phyloP scores from a whole-genome alignment of 495 filamentous ascomycete species.

The Podospora pseudoanserina region DNA sequence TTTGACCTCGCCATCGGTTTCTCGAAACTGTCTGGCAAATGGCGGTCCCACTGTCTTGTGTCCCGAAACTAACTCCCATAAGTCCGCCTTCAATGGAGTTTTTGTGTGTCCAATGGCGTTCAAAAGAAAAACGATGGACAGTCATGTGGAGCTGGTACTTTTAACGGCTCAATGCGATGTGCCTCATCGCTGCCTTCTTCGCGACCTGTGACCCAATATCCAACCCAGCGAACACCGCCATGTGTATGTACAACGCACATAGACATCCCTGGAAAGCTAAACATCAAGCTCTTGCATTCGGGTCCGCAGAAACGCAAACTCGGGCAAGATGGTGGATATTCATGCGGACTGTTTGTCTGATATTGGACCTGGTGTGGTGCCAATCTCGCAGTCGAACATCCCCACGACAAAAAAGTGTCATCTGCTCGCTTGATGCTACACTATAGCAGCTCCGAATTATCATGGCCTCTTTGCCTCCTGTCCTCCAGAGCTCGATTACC shows the following conservation, averaged over 20 bases:
- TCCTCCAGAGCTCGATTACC: constrained; percentile 8
- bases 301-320: not conserved
- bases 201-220: not conserved
- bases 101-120: not conserved
- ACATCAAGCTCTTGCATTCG: not conserved
- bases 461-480: constrained; percentile 7
- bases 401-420: constrained; percentile 16
- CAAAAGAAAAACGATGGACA: not conserved
- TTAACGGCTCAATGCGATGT: constrained; percentile 1
- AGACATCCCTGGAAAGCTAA: not conserved
- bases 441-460: constrained; percentile 20
- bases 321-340: not conserved
- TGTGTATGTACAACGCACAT: too few species aligned
- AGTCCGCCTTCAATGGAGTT: not conserved
- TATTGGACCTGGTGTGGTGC: not conserved
- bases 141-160: not conserved
- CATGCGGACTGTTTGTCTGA: not conserved
- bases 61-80: not conserved
- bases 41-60: not conserved
- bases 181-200: not conserved
- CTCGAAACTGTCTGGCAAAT: not conserved
- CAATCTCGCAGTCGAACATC: constrained; percentile 10
- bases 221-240: too few species aligned
- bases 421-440: constrained; percentile 21
- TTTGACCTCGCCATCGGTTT: constrained; percentile 3